A percentile compares a stretch with the other conserved stretches of the same genome.
Conservation (phyloP, 1,284 basidiomycete genomes). For the Grifola frondosa region DNA sequence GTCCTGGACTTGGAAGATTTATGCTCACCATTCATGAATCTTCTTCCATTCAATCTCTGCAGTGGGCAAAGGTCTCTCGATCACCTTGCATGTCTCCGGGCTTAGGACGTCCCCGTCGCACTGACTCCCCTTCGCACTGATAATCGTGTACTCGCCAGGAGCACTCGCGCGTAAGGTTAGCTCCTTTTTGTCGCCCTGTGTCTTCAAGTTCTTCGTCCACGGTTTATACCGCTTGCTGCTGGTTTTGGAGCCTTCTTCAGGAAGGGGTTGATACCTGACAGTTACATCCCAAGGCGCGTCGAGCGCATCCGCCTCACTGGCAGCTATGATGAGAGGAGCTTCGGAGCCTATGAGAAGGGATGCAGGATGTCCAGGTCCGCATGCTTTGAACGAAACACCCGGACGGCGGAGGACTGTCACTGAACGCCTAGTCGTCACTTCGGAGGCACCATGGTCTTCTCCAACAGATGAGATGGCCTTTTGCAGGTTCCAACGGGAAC, state of each 20-base stretch:
- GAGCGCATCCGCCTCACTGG: constrained; percentile 51
- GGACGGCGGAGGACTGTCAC: constrained; percentile 80
- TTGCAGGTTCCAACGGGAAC: constrained; percentile 27
- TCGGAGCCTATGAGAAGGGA: constrained; percentile 75
- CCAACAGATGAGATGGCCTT: background rate
- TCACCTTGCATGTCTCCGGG: constrained; percentile 75
- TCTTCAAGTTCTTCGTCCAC: constrained; percentile 62
- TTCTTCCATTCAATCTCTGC: constrained; percentile 88
- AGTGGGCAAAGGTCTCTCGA: constrained; percentile 73
- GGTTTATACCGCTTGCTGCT: constrained; percentile 48
- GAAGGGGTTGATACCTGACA: constrained; percentile 57
- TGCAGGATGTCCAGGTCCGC: constrained; percentile 70
- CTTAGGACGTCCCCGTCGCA: constrained; percentile 80
- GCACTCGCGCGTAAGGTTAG: constrained; percentile 52
- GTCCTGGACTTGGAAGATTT: too few relatives aligned
- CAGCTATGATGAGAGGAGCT: constrained; percentile 49
- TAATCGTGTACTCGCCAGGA: constrained; percentile 84
- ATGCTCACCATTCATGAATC: constrained; percentile 87
- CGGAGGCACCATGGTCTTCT: constrained; percentile 25
- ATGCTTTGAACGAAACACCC: constrained; percentile 71
- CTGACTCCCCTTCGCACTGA: constrained; percentile 73
- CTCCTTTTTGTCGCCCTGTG: constrained; percentile 45
- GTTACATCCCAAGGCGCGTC: constrained; percentile 70
- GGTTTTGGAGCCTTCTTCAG: constrained; percentile 35
- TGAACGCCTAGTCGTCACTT: constrained; percentile 57